Base-by-base conservation (phyloP, 2,329 filamentous ascomycete genomes). In the Tolypocladium nubicola region DNA sequence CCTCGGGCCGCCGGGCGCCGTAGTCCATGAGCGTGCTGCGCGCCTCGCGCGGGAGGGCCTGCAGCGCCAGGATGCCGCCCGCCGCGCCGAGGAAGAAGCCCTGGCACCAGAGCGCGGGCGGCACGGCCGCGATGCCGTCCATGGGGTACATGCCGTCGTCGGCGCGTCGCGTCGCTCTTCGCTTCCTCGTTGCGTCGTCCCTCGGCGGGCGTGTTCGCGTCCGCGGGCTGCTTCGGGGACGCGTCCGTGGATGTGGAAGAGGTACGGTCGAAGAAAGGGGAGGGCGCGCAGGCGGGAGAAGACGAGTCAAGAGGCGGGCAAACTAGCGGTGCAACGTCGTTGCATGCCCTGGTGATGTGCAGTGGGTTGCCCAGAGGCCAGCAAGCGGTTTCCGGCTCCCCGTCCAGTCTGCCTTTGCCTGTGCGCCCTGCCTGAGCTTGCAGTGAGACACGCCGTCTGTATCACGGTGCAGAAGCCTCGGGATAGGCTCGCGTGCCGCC, bases 1-100 rank as follows among this genome's bases (percentile, higher is more conserved):
- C n/a, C 55, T 40, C 47, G 10, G 62, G 62, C 43, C 67, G 63
- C 38, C 79, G 75, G 8, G 79, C 75, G 16, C 80, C 81, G 59
- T 83, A 83, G 63, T 76, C 75, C 55, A 78, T 72, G 19, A 83
- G 66, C 4, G 75, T 70, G 30, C 68, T 67, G 55, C 74, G 73
- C n/a, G 75, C 66, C n/a, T 75, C 68, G 37, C 66, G 61, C 10
- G 81, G 79, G 30, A 79, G 66, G 9, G 69, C 63, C 1, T 78
- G 73, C 40, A 81, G 68, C 13, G 67, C 67, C 9, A 79, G 58
- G 37, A 82, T 70, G 53, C 65, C 61, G 13, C 67, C 68, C 7
- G 75, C 69, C 3, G 75, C 68, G 52, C 77, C 62, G 41, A 77
- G 65, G 65, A 80, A 82, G 64, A 77, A 76, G 30, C 70, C 63